A percentile compares a stretch with the other conserved stretches of the same genome.
Conservation (phyloP, 345 rosid species). For the Dovyalis caffra region DNA sequence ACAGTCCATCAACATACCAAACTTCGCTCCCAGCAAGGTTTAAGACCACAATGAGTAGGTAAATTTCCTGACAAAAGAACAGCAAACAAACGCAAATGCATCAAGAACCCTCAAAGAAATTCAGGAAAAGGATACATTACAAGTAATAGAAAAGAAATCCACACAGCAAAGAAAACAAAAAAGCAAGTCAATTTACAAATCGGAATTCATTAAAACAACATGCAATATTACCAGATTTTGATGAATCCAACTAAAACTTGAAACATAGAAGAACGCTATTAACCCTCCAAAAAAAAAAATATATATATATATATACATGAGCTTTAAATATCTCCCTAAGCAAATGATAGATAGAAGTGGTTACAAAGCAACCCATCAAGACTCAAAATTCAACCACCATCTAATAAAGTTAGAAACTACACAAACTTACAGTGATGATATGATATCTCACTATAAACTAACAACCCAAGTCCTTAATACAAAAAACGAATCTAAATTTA, state of each 20-base stretch:
- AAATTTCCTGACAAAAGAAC: neutral
- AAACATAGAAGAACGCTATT: neutral
- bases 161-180: neutral
- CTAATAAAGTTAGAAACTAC: neutral
- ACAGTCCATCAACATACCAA: constrained; percentile 7
- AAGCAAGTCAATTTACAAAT: neutral
- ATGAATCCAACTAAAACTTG: neutral
- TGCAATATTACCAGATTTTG: neutral
- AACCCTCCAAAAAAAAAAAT: neutral
- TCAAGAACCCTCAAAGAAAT: constrained; percentile 1
- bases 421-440: neutral
- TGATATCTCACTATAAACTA: neutral
- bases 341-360: neutral
- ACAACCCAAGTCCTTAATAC: neutral
- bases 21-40: constrained; percentile 9
- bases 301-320: too few relatives aligned
- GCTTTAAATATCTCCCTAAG: too few relatives aligned
- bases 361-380: neutral
- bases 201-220: neutral
- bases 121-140: neutral
- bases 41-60: neutral
- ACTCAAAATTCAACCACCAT: neutral
- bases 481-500: neutral
- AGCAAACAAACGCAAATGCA: neutral
- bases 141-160: neutral